A percentile compares a stretch with the other conserved stretches of the same genome.
Evolutionary conservation across 2,329 filamentous ascomycete species (phyloP).

Genomic region (Geosmithia putterillii): DNA sequence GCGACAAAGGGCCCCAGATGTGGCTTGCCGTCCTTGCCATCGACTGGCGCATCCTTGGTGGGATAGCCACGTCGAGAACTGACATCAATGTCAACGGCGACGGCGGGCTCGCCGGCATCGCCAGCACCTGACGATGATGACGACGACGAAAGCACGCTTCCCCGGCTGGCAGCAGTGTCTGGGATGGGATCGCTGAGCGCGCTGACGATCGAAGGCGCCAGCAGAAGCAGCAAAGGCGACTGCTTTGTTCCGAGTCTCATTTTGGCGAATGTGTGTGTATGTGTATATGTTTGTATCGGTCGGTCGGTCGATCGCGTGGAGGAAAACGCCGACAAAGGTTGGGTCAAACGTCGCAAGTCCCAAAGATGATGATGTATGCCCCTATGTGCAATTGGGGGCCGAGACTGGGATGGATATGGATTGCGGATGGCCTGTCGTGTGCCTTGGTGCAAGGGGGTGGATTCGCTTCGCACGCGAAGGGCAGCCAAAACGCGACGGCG

Average conservation of each 20-base stretch:
- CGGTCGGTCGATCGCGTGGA: not conserved
- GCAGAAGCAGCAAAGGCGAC: conserved; percentile 46
- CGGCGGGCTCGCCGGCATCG: conserved; percentile 12
- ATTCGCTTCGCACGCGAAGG: too few relatives aligned
- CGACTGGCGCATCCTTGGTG: conserved; percentile 73
- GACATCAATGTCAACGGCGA: conserved; percentile 12
- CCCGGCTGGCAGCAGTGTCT: not conserved
- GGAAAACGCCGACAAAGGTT: not conserved
- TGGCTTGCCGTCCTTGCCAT: conserved; percentile 87
- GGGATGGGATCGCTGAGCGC: conserved; percentile 19
- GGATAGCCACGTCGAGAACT: conserved; percentile 24
- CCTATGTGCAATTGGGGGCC: too few relatives aligned
- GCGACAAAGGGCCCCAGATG: conserved; percentile 75
- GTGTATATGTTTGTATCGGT: not conserved
- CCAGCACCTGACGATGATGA: conserved; percentile 6
- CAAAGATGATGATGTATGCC: too few relatives aligned
- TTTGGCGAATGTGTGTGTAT: not conserved
- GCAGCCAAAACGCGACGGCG: too few relatives aligned
- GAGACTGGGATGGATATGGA: too few relatives aligned
- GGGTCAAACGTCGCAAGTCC: not conserved
- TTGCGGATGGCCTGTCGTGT: too few relatives aligned
- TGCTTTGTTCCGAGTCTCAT: conserved; percentile 9
- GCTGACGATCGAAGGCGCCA: conserved; percentile 42
- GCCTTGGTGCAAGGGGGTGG: too few relatives aligned
- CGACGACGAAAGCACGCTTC: too few relatives aligned